These are phyloP conservation scores for Suillus hirtellus DNA, from an alignment of 768 basidiomycete genomes.

Conservation along the genomic window DNA sequence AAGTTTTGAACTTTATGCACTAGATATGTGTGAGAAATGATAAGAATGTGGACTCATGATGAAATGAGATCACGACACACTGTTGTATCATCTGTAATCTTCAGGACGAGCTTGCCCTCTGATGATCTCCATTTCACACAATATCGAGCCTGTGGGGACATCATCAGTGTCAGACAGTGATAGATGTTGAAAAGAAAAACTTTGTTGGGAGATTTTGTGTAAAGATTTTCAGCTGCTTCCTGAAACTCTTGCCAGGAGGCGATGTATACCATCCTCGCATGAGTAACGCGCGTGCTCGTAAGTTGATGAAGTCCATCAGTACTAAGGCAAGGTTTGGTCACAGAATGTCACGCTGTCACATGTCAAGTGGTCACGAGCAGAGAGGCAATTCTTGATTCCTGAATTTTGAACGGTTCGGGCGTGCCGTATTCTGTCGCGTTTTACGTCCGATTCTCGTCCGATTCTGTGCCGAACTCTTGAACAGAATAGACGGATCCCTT, in stretches of 20 bases:
- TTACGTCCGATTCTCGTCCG: conserved; percentile 6
- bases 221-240: conserved; percentile 86
- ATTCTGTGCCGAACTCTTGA: not conserved
- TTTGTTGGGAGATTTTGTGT: conserved; percentile 73
- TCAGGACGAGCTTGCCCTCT: conserved; percentile 86
- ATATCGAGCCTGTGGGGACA: conserved; percentile 69
- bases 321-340: conserved; percentile 14
- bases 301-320: conserved; percentile 16
- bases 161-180: not conserved
- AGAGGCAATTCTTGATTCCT: not conserved
- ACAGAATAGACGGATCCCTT: not conserved
- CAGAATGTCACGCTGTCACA: conserved; percentile 17
- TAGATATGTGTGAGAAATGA: conserved; percentile 29
- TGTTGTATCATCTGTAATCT: conserved; percentile 88
- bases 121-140: conserved; percentile 88
- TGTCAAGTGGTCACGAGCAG: not conserved
- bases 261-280: conserved; percentile 84
- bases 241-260: conserved; percentile 88
- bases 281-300: conserved; percentile 13
- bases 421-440: not conserved
- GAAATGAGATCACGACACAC: conserved; percentile 47
- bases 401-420: not conserved
- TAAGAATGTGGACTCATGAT: not conserved
- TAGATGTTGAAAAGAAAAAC: conserved; percentile 43
- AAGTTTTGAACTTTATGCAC: conserved; percentile 97